Conservation (phyloP, 1,139 yeast species). For the Sugiyamaella japonica region DNA sequence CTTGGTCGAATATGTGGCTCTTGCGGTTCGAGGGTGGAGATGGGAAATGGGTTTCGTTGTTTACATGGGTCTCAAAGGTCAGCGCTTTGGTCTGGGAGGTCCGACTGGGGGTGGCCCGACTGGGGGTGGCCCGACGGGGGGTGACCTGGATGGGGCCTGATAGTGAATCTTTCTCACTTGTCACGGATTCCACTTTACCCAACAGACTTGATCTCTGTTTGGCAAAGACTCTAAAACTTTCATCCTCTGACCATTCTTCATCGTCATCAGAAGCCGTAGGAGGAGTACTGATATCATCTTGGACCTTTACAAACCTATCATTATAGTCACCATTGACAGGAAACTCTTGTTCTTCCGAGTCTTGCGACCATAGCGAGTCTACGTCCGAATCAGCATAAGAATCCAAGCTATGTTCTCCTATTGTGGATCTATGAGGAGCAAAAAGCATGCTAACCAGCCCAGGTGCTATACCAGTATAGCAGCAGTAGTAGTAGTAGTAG, state of each 20-base stretch:
- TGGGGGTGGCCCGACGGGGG: too few species aligned
- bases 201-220: conserved; percentile 4
- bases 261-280: not conserved
- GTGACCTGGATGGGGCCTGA: too few species aligned
- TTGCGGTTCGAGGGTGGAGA: not conserved
- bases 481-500: too few species aligned
- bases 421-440: conserved; percentile 18
- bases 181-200: not conserved
- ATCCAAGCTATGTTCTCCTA: conserved; percentile 17
- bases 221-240: conserved; percentile 3
- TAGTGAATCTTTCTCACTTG: too few species aligned
- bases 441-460: conserved; percentile 9
- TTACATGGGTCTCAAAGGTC: not conserved
- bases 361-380: conserved; percentile 20
- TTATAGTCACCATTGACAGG: conserved; percentile 24
- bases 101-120: too few species aligned
- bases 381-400: conserved; percentile 28
- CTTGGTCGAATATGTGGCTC: not conserved
- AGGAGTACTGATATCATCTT: not conserved
- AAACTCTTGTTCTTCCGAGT: conserved; percentile 30
- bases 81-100: not conserved
- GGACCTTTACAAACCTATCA: not conserved
- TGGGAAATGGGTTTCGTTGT: not conserved
- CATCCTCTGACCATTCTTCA: conserved; percentile 4
- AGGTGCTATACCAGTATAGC: too few species aligned